These are phyloP conservation scores for Russula earlei DNA, from an alignment of 768 basidiomycete species.

Conservation along the genomic window DNA sequence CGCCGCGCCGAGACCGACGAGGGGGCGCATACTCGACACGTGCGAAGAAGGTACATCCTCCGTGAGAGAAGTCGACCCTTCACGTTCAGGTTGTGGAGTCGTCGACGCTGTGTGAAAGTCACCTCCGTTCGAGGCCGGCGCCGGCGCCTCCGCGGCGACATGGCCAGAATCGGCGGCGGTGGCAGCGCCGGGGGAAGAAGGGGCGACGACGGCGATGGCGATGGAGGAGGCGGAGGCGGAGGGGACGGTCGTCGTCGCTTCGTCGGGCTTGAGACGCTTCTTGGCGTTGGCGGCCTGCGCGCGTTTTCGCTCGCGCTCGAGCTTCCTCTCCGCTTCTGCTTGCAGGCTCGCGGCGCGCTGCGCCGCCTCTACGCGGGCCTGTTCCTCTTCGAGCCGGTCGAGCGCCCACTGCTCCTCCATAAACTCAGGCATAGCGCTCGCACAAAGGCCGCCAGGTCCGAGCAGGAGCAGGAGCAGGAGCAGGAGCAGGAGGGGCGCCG, in stretches of 20 bases:
- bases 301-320: constrained; percentile 39
- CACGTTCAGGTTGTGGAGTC: constrained; percentile 12
- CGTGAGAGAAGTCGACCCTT: constrained; percentile 4
- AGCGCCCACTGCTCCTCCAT: constrained; percentile 73
- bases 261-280: constrained; percentile 37
- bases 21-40: constrained; percentile 2
- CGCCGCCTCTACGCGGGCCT: constrained; percentile 38
- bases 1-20: not conserved
- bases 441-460: constrained; percentile 69
- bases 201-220: no score
- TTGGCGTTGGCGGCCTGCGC: constrained; percentile 44
- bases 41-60: not conserved
- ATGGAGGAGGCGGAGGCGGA: not conserved
- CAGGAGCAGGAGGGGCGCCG: constrained; percentile 22
- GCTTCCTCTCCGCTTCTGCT: constrained; percentile 63
- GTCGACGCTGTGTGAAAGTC: not conserved
- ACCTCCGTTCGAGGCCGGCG: not conserved
- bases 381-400: constrained; percentile 69
- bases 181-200: not conserved
- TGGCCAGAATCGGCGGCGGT: not conserved
- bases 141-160: not conserved
- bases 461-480: constrained; percentile 13
- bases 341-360: constrained; percentile 37
- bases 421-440: constrained; percentile 80
- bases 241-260: constrained; percentile 3